Percentiles rank a stretch among this genome's conserved stretches.
These are phyloP conservation scores for Immersiella caudata DNA, from an alignment of 495 filamentous ascomycete genomes.

Conservation along the genomic window DNA sequence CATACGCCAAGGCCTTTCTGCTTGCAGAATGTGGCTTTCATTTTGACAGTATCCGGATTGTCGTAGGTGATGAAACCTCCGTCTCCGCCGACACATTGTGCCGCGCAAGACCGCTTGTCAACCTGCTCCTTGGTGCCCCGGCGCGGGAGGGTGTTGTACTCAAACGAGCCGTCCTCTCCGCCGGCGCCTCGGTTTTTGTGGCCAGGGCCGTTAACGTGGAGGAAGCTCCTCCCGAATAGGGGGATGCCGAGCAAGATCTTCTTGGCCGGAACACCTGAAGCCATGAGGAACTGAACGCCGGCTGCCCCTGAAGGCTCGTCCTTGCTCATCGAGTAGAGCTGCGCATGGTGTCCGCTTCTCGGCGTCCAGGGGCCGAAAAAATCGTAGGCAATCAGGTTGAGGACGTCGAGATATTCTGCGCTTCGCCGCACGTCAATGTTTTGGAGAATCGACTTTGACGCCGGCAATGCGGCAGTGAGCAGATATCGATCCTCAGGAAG, in stretches of 20 bases:
- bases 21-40: constrained; percentile 82
- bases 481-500: constrained; percentile 76
- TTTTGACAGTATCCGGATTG: constrained; percentile 77
- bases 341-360: constrained; percentile 75
- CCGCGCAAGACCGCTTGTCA: constrained; percentile 66
- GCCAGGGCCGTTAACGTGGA: constrained; percentile 64
- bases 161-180: constrained; percentile 80
- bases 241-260: constrained; percentile 84
- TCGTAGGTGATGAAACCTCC: constrained; percentile 89
- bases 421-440: constrained; percentile 73
- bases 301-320: constrained; percentile 66
- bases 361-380: constrained; percentile 79
- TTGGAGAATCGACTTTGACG: constrained; percentile 69
- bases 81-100: constrained; percentile 77
- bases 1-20: constrained; percentile 69
- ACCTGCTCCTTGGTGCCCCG: constrained; percentile 69
- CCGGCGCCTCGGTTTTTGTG: constrained; percentile 65
- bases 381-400: constrained; percentile 88
- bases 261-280: constrained; percentile 65
- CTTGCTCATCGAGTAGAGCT: constrained; percentile 66
- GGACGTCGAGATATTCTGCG: constrained; percentile 68
- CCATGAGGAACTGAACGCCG: constrained; percentile 65
- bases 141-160: constrained; percentile 77
- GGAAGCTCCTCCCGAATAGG: constrained; percentile 79
- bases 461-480: constrained; percentile 82